Conservation (phyloP, 2,329 filamentous ascomycete genomes). For the Trichophyton simii region DNA sequence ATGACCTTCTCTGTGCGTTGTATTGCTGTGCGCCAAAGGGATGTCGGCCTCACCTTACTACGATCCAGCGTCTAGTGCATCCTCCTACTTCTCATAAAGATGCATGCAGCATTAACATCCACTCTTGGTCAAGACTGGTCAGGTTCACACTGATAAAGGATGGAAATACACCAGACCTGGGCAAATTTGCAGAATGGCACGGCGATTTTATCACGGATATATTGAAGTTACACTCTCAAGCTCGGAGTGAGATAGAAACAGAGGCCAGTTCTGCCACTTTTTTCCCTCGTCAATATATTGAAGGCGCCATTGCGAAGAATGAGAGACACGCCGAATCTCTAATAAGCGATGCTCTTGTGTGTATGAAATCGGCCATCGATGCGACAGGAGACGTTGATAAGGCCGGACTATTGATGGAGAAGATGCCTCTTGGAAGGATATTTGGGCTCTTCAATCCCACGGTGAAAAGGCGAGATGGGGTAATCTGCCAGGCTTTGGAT, state of each 20-base stretch:
- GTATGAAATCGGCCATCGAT: slow-evolving; percentile 39
- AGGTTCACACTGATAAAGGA: slow-evolving; percentile 45
- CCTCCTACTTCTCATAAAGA: slow-evolving; percentile 46
- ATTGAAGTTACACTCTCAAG: slow-evolving; percentile 43
- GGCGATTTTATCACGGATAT: slow-evolving; percentile 41
- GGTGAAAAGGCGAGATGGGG: slow-evolving; percentile 30
- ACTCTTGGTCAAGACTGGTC: slow-evolving; percentile 45
- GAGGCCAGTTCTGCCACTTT: slow-evolving; percentile 30
- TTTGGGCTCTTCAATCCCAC: slow-evolving; percentile 43
- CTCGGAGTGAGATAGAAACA: slow-evolving; percentile 46
- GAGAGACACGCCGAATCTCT: slow-evolving; percentile 46
- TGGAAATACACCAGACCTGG: slow-evolving; percentile 35
- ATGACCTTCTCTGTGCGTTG: slow-evolving; percentile 47
- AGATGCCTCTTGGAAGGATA: slow-evolving; percentile 34
- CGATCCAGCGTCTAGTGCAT: slow-evolving; percentile 44
- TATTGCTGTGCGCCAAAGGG: slow-evolving; percentile 45
- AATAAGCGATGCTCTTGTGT: slow-evolving; percentile 40
- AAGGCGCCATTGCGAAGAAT: slow-evolving; percentile 43
- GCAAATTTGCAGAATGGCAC: slow-evolving; percentile 44
- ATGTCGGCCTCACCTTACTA: slow-evolving; percentile 41
- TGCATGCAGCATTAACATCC: slow-evolving; percentile 47
- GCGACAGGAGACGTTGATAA: slow-evolving; percentile 29
- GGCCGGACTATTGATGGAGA: slow-evolving; percentile 33
- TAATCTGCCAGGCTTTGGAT: slow-evolving; percentile 40
- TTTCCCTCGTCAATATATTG: slow-evolving; percentile 37